A percentile compares a stretch with the other conserved stretches of the same genome.
Conservation (phyloP, 176 grass and related monocot genomes). For the Chloris gayana region DNA sequence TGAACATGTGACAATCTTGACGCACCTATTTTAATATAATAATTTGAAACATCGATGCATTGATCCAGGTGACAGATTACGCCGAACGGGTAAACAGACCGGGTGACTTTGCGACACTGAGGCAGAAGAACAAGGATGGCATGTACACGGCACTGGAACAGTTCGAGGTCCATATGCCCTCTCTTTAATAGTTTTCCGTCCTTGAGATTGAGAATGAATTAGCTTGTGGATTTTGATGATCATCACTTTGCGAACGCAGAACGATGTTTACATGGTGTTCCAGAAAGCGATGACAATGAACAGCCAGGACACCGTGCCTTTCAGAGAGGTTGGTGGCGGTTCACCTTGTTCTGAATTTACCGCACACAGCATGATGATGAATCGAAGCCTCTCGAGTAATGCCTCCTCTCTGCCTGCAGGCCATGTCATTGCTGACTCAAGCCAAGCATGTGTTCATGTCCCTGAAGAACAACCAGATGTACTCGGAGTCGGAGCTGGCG, state of each 20-base stretch:
- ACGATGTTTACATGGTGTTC: constrained; percentile 69
- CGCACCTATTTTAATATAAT: not conserved
- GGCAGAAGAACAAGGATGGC: constrained; percentile 76
- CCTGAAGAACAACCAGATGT: constrained; percentile 54
- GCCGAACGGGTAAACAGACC: constrained; percentile 61
- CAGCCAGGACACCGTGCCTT: constrained; percentile 50
- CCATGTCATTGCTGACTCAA: constrained; percentile 46
- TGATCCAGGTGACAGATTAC: constrained; percentile 49
- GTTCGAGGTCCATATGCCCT: constrained; percentile 52
- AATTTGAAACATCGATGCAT: not conserved
- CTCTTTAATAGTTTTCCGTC: not conserved
- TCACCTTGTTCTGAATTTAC: not conserved
- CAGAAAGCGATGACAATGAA: constrained; percentile 68
- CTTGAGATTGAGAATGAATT: not conserved
- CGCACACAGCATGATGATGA: constrained; percentile 4
- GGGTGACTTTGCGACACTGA: constrained; percentile 66
- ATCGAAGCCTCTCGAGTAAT: not conserved
- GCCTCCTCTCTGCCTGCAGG: constrained; percentile 47
- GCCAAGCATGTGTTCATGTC: constrained; percentile 67
- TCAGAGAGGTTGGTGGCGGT: constrained; percentile 44
- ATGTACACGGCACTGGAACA: constrained; percentile 64
- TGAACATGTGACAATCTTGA: not conserved
- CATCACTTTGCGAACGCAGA: constrained; percentile 36
- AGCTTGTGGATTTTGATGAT: not conserved
- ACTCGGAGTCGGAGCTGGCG: constrained; percentile 47